phyloP scores from a whole-genome alignment of 257 asterid species.

The Petrea volubilis region DNA sequence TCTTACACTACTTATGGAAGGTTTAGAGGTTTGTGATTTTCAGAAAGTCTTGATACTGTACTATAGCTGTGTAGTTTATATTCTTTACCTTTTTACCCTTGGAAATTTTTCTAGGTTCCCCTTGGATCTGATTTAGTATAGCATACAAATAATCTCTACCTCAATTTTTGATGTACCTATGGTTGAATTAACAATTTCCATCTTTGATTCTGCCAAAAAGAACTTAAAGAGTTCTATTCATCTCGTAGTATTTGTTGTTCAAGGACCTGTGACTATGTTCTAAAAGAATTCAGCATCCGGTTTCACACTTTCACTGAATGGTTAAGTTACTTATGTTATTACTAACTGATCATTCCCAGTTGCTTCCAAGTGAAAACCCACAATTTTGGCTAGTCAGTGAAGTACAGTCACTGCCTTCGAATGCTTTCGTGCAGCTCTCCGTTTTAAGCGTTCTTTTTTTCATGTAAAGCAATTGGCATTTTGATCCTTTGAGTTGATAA shows the following conservation, averaged over 20 bases:
- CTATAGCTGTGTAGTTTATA: constrained; percentile 38
- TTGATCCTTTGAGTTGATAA: background rate
- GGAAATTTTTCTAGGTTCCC: constrained; percentile 15
- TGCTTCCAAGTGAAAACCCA: background rate
- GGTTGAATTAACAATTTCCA: constrained; percentile 22
- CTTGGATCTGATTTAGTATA: constrained; percentile 27
- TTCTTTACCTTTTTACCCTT: constrained; percentile 23
- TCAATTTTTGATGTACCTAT: constrained; percentile 27
- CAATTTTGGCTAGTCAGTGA: background rate
- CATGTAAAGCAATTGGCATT: background rate
- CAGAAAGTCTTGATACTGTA: constrained; percentile 23
- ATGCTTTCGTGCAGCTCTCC: background rate
- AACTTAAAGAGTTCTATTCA: background rate
- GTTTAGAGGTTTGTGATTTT: constrained; percentile 17
- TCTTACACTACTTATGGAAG: constrained; percentile 2
- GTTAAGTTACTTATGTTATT: background rate
- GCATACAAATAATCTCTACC: constrained; percentile 32
- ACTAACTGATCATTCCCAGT: background rate
- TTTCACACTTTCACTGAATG: background rate
- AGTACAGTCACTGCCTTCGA: background rate
- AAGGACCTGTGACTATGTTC: background rate
- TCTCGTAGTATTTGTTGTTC: background rate
- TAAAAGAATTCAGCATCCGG: background rate
- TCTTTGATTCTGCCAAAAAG: constrained; percentile 12
- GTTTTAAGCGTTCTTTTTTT: background rate